Evolutionary conservation across 352 stramenopile genomes (phyloP), one percentile per base, ranked within the genome.

Genomic region (Labyrinthula sp.): DNA sequence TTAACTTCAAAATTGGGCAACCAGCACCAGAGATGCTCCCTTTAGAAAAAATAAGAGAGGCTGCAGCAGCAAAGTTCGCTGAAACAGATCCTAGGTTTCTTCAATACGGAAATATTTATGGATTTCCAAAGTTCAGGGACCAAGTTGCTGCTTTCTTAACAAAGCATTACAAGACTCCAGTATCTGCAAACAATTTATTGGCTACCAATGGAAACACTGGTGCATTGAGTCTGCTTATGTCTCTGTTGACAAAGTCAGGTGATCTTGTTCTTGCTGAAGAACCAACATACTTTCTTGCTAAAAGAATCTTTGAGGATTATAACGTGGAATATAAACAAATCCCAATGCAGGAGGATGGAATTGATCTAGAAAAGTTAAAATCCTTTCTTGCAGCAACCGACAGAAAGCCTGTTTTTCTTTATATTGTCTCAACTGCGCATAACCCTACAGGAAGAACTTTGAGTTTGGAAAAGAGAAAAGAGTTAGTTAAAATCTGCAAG

Each of bases 351-450:
- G 57, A 63, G 24, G 37, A 77, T 23, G 69, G 69, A 0, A 47
- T 82, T 20, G 52, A 86, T 43, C 70, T 84, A 18, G 40, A 63
- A 21, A 62, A 71, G 33, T 47, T 93, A 2, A 73, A 88, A 58
- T 48, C 59, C 7, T 64, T 72, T 0, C 58, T 83, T 12, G 9
- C 57, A 9, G 35, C 40, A 10, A n/a, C n/a, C n/a, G 72, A 69
- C 14, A 64, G 73, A 30, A 41, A 76, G 6, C 79, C 79, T 12
- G 76, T 74, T 56, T 75, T 89, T 34, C 60, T 92, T 27, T 93
- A 93, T 60, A 79, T 78, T 7, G 77, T 93, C 15, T 77, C 81
- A 22, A 84, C 75, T 39, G 81, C 85, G 59, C 78, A 92, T 39
- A 93, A 93, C 66, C 81, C 81, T 1, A 91, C 79, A 0, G 79